A percentile compares a stretch with the other conserved stretches of the same genome.
Evolutionary conservation across 768 basidiomycete species (phyloP).

Genomic region (Glaciozyma antarctica): DNA sequence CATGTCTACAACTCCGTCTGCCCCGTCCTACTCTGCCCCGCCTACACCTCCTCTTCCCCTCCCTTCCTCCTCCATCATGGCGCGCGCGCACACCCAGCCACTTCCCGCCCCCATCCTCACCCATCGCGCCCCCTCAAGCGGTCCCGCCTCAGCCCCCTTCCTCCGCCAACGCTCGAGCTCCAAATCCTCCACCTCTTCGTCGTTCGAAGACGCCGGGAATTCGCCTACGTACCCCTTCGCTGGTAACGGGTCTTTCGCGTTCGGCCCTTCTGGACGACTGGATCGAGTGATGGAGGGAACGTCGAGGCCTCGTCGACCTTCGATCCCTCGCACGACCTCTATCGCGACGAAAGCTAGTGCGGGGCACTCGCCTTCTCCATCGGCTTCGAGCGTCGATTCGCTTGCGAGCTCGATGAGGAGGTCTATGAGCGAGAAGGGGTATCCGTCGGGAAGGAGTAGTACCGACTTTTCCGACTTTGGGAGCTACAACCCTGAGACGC

Average conservation of each 20-base stretch:
- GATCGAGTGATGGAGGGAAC: slow-evolving; percentile 6
- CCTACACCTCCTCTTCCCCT: neutral
- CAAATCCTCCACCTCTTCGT: slow-evolving; percentile 14
- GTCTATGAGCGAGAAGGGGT: slow-evolving; percentile 2
- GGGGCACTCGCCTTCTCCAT: slow-evolving; percentile 13
- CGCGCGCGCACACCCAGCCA: slow-evolving; percentile 5
- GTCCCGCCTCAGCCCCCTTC: neutral
- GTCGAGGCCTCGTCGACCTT: neutral
- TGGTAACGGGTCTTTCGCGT: slow-evolving; percentile 5
- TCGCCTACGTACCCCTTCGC: neutral
- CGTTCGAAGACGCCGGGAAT: slow-evolving; percentile 11
- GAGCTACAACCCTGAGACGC: slow-evolving; percentile 14
- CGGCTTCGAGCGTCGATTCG: slow-evolving; percentile 19
- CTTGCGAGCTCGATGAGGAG: slow-evolving; percentile 2
- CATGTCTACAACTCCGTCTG: neutral
- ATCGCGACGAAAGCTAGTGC: slow-evolving; percentile 3
- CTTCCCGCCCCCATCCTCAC: neutral
- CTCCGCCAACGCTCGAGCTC: slow-evolving; percentile 1
- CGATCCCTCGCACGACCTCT: neutral
- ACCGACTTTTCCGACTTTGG: slow-evolving; percentile 6
- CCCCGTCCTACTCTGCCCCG: neutral
- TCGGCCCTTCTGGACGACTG: slow-evolving; percentile 18
- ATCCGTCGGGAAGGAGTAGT: slow-evolving; percentile 15
- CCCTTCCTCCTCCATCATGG: slow-evolving; percentile 2
- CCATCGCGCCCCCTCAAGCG: neutral